Base-by-base conservation (phyloP, 371 early-diverging fungal genomes). In the Mortierella sp. region DNA sequence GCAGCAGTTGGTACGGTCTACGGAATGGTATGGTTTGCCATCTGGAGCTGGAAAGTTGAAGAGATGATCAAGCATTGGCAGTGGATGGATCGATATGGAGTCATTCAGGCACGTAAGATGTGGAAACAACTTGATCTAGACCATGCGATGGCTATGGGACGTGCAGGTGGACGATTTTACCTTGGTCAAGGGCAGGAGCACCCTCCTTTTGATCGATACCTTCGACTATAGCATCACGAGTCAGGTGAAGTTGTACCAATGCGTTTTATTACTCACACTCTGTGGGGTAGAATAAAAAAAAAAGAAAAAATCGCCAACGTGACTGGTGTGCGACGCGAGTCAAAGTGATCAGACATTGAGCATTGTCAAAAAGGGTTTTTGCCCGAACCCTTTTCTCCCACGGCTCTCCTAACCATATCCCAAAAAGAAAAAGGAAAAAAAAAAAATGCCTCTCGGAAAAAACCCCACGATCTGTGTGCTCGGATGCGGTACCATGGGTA, bases 401-500 rank as follows among this genome's bases (percentile, higher is more conserved):
- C 9, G 12, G 6, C 14, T 53, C 9, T n/a, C n/a, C n/a, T 3
- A 37, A 37, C 37, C 37, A 16, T 50, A 50, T 50, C 50, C 50
- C 21, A 16, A 50, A 16, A 2, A 50, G 7, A 50, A 50, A 5
- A 37, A 37, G n/a, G n/a, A 37, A 37, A 50, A 50, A 50, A 50
- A 14, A 21, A 50, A 14, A 26, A 81, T 81, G 81, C 52, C 75
- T 47, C 73, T 81, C 58, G 37, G 37, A 37, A 67, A 70, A 57
- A 72, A 64, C 50, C 83, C 83, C 25, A 82, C 74, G 44, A 62
- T 84, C 61, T 84, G 84, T 55, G 67, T 84, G 44, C 68, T 86
- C 47, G 86, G 86, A 37, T 86, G 86, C 67, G 86, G 86, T 23
- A 86, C 86, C 62, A 86, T 86, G 86, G 86, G 85, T 26, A 69